These are phyloP conservation scores for Eleusine coracana DNA, from an alignment of 176 grass and related monocot species.

Conservation along the genomic window DNA sequence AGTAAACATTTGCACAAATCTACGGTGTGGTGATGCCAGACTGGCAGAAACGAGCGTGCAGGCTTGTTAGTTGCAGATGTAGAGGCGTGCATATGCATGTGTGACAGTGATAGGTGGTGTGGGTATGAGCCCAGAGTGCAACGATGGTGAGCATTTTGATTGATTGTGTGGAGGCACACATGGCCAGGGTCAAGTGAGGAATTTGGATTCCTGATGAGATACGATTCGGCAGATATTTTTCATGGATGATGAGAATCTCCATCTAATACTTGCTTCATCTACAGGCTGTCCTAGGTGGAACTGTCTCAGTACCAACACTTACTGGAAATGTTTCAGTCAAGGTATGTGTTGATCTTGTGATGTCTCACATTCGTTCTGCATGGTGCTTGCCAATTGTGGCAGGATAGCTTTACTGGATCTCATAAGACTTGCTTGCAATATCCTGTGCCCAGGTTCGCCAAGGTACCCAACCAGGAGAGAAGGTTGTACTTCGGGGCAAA, in stretches of 20 bases:
- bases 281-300: slow-evolving; percentile 88
- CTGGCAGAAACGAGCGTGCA: not conserved
- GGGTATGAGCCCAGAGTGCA: not conserved
- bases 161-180: not conserved
- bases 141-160: not conserved
- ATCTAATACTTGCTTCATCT: slow-evolving; percentile 49
- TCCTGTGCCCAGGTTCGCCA: slow-evolving; percentile 63
- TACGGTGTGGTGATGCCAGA: not conserved
- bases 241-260: slow-evolving; percentile 9
- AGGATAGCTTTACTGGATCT: slow-evolving; percentile 15
- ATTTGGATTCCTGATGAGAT: not conserved
- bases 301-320: slow-evolving; percentile 73
- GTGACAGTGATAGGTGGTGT: not conserved
- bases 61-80: not conserved
- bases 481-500: slow-evolving; percentile 86
- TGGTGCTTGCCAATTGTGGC: not conserved
- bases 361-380: slow-evolving; percentile 7
- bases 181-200: not conserved
- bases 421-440: slow-evolving; percentile 5
- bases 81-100: not conserved
- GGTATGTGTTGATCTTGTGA: slow-evolving; percentile 36
- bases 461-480: slow-evolving; percentile 90
- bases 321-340: slow-evolving; percentile 92
- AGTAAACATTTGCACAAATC: not conserved
- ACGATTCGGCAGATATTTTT: not conserved